Conservation (phyloP, 2,329 filamentous ascomycete species). For the Beauveria sp. region DNA sequence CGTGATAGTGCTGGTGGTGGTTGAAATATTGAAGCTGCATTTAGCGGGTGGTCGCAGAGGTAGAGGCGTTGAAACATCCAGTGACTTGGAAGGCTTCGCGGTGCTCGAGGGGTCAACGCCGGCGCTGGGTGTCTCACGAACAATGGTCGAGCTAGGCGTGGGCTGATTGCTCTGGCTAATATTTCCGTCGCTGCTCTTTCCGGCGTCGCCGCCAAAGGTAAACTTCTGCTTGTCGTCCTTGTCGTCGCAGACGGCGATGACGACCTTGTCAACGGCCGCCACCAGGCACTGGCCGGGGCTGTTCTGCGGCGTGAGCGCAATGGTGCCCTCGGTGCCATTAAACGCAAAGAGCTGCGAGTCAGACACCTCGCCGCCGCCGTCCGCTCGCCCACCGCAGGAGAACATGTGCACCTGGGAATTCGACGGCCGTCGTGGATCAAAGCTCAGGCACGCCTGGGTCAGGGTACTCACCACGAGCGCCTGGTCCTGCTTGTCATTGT, state of each 20-base stretch:
- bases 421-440: conserved; percentile 41
- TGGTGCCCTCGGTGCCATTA: conserved; percentile 31
- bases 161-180: neutral
- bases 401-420: conserved; percentile 49
- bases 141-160: neutral
- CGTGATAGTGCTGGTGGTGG: conserved; percentile 5
- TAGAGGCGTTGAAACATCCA: neutral
- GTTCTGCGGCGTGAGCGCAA: conserved; percentile 39
- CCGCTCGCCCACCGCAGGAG: conserved; percentile 50
- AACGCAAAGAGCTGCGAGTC: conserved; percentile 46
- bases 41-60: neutral
- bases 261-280: conserved; percentile 31
- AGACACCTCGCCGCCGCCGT: conserved; percentile 42
- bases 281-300: conserved; percentile 34
- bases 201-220: conserved; percentile 17
- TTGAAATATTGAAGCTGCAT: neutral
- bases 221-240: conserved; percentile 37
- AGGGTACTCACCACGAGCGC: conserved; percentile 48
- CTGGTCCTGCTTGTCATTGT: conserved; percentile 38
- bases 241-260: conserved; percentile 35
- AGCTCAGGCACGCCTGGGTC: conserved; percentile 52
- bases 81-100: neutral
- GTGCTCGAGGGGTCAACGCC: neutral
- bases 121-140: neutral
- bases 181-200: neutral